Evolutionary conservation across 805 yeast species (phyloP), one percentile per base, ranked within the genome.

Genomic region (Metschnikowia henanensis): DNA sequence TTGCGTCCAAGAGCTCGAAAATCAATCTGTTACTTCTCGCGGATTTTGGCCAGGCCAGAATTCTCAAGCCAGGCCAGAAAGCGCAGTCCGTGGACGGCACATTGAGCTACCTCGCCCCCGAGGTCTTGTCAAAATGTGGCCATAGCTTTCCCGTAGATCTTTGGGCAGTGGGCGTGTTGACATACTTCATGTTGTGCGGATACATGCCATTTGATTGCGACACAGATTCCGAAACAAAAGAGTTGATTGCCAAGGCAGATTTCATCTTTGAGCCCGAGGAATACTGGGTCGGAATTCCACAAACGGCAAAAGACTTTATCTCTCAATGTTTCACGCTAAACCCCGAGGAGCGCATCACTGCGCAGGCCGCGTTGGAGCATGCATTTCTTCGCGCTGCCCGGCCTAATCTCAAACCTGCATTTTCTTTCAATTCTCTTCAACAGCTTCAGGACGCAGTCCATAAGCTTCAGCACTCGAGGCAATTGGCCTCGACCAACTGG

Each of bases 171-270:
- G 92, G 91, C 2, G 89, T 84, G 2, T 66, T 83, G 26, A 74
- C 83, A 2, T 85, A 84, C 59, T 84, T 84, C 53, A 75, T 84
- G 75, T 71, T 82, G 13, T 75, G 84, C 48, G 91, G 91, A 2
- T 85, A 83, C 57, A 79, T 84, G 64, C 92, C 92, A 1, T 84
- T 84, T 60, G 91, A 84, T 54, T 79, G 90, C 50, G 90, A 84
- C 39, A 75, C 80, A 5, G 83, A 82, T 30, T 75, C 73, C 1
- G 90, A 84, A 56, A 87, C 89, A 10, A 71, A 75, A 53, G 74
- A 79, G 31, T 86, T 87, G 28, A 83, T 84, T n/a, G 45, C 57
- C 18, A 66, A 59, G 12, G 80, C 75, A n/a, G 84, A 84, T 46
- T 83, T 70, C 55, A 66, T 69, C 43, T 80, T 80, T 50, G 84